A percentile compares a stretch with the other conserved stretches of the same genome.
Evolutionary conservation across 164 flowering plant species (phyloP).

Genomic region (Kalanchoe fedtschenkoi): DNA sequence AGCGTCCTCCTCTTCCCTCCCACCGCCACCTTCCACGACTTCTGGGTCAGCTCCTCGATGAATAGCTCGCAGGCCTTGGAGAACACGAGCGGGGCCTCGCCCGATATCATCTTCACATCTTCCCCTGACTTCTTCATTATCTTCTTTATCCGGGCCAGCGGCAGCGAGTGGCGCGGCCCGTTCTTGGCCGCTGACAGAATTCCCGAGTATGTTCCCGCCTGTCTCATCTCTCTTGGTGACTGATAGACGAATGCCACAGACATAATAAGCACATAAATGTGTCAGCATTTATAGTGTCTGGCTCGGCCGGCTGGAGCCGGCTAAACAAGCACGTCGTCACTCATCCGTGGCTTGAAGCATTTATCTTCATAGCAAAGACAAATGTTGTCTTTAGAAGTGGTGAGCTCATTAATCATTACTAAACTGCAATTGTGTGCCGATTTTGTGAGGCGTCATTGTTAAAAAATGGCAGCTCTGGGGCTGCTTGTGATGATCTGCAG

Average conservation of each 20-base stretch:
- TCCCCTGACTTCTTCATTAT: constrained; percentile 66
- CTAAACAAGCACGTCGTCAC: background rate
- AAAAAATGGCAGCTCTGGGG: no score
- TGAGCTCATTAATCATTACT: no score
- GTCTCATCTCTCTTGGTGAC: constrained; percentile 30
- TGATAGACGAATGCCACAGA: background rate
- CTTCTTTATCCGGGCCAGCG: constrained; percentile 73
- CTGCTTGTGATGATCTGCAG: no score
- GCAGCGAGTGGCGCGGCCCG: constrained; percentile 53
- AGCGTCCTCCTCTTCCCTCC: constrained; percentile 54
- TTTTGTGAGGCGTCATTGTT: no score
- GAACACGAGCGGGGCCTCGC: constrained; percentile 66
- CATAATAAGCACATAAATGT: background rate
- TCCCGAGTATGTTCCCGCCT: constrained; percentile 43
- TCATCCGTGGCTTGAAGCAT: background rate
- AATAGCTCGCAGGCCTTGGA: constrained; percentile 66
- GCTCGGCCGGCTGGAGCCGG: background rate
- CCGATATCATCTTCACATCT: constrained; percentile 69
- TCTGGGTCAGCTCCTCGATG: constrained; percentile 44
- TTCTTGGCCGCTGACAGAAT: constrained; percentile 30
- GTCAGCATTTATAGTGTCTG: background rate
- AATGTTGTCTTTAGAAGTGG: background rate
- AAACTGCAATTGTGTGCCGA: no score
- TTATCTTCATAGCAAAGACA: background rate
- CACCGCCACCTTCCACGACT: constrained; percentile 53